phyloP scores from a whole-genome alignment of 306 rosid genomes.

The Fagus sylvatica region DNA sequence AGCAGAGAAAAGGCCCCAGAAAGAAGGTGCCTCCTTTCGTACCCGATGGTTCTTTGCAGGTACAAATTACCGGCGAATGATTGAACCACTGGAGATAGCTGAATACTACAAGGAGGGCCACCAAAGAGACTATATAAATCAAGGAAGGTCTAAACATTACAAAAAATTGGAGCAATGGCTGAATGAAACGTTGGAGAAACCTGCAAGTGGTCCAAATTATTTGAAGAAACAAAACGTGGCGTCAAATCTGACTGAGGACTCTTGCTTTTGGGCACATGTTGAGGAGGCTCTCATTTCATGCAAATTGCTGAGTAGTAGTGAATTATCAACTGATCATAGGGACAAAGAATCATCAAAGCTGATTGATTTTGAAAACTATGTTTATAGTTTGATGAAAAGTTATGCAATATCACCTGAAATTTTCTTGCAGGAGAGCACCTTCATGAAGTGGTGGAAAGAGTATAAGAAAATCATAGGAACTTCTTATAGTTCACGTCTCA shows the following conservation, averaged over 20 bases:
- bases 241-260: slow-evolving; percentile 49
- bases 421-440: slow-evolving; percentile 52
- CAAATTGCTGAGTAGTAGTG: not conserved
- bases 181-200: not conserved
- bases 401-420: slow-evolving; percentile 62
- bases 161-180: slow-evolving; percentile 45
- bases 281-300: slow-evolving; percentile 56
- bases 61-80: slow-evolving; percentile 56
- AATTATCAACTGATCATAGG: not conserved
- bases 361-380: slow-evolving; percentile 45
- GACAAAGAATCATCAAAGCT: slow-evolving; percentile 14
- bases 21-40: slow-evolving; percentile 26
- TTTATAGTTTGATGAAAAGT: slow-evolving; percentile 29
- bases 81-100: slow-evolving; percentile 67
- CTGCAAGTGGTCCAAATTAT: not conserved
- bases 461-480: slow-evolving; percentile 31
- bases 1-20: slow-evolving; percentile 46
- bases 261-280: slow-evolving; percentile 74
- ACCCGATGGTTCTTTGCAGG: slow-evolving; percentile 48
- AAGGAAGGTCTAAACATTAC: slow-evolving; percentile 43
- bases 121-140: slow-evolving; percentile 2
- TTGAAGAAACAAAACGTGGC: slow-evolving; percentile 22
- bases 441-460: slow-evolving; percentile 64
- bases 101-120: slow-evolving; percentile 27
- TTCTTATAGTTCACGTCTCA: slow-evolving; percentile 17